Conservation (phyloP, 345 rosid species). For the Moricandia moricandioides region DNA sequence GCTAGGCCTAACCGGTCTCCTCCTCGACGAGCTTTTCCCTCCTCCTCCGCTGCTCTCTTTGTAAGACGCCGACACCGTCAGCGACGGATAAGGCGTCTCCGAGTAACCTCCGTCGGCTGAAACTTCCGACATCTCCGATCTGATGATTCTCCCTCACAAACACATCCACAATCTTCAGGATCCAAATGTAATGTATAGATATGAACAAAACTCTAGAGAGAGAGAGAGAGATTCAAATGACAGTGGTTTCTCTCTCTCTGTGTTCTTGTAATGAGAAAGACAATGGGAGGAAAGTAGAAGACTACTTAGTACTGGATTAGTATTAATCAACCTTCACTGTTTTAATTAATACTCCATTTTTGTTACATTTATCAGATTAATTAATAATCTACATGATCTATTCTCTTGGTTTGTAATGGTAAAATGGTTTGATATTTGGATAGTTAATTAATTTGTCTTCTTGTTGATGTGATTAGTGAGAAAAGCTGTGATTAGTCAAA, state of each 20-base stretch:
- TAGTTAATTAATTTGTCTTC: not conserved
- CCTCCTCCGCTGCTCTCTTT: slow-evolving; percentile 48
- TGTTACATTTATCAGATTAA: not conserved
- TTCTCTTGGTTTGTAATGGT: slow-evolving; percentile 4
- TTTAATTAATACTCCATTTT: too few species aligned
- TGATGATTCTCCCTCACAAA: slow-evolving; percentile 22
- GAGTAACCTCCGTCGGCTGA: slow-evolving; percentile 23
- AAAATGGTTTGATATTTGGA: not conserved
- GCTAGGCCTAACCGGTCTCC: slow-evolving; percentile 75
- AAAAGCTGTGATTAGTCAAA: slow-evolving; percentile 24
- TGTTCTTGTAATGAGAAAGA: not conserved
- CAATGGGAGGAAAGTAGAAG: not conserved
- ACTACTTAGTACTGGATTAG: not conserved
- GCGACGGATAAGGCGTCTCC: slow-evolving; percentile 34
- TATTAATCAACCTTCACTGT: slow-evolving; percentile 4
- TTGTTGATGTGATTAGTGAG: slow-evolving; percentile 16
- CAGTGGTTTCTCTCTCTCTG: not conserved
- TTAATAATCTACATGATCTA: not conserved
- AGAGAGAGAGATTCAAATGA: slow-evolving; percentile 18
- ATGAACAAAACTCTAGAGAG: slow-evolving; percentile 4
- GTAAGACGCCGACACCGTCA: slow-evolving; percentile 65
- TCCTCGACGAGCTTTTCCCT: slow-evolving; percentile 59
- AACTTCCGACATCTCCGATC: slow-evolving; percentile 34
- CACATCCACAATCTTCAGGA: slow-evolving; percentile 19
- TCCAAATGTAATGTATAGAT: not conserved